A percentile compares a stretch with the other conserved stretches of the same genome.
Evolutionary conservation across 1,284 basidiomycete genomes (phyloP).

Genomic region (Rhodotorula sp.): DNA sequence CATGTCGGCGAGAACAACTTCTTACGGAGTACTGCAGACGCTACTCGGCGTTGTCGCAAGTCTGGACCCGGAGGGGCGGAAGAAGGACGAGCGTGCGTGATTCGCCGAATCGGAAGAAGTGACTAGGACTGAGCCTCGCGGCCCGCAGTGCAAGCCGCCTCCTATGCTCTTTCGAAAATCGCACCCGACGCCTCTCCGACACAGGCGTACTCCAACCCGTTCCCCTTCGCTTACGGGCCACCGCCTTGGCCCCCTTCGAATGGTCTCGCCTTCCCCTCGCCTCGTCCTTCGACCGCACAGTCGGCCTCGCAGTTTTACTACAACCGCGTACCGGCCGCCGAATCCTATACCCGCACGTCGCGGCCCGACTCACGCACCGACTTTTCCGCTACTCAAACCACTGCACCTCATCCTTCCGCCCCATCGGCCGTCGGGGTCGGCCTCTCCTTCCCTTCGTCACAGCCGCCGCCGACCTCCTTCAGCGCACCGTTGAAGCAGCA

Average conservation of each 20-base stretch:
- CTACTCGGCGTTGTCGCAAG: constrained; percentile 10
- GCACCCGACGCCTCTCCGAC: constrained; percentile 1
- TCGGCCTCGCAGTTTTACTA: constrained; percentile 17
- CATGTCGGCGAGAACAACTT: background rate
- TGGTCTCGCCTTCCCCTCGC: background rate
- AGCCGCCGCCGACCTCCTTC: no score
- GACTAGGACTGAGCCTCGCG: background rate
- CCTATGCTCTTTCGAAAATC: constrained; percentile 11
- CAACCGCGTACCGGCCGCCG: constrained; percentile 25
- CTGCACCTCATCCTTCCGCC: background rate
- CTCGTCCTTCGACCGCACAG: constrained; percentile 1
- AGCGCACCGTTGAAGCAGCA: background rate
- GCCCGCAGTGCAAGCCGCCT: constrained; percentile 24
- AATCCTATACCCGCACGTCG: constrained; percentile 23
- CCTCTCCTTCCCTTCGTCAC: background rate
- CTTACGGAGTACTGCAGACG: constrained; percentile 14
- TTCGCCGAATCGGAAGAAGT: background rate
- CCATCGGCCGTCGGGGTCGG: no score
- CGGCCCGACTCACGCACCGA: constrained; percentile 11
- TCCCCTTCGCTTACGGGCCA: background rate
- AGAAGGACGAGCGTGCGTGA: constrained; percentile 15
- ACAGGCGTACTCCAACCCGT: background rate
- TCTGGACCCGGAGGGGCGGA: constrained; percentile 7
- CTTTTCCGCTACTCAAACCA: background rate
- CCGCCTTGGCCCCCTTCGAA: background rate